Evolutionary conservation across 345 rosid species (phyloP).

Genomic region (Bruguiera parviflora): DNA sequence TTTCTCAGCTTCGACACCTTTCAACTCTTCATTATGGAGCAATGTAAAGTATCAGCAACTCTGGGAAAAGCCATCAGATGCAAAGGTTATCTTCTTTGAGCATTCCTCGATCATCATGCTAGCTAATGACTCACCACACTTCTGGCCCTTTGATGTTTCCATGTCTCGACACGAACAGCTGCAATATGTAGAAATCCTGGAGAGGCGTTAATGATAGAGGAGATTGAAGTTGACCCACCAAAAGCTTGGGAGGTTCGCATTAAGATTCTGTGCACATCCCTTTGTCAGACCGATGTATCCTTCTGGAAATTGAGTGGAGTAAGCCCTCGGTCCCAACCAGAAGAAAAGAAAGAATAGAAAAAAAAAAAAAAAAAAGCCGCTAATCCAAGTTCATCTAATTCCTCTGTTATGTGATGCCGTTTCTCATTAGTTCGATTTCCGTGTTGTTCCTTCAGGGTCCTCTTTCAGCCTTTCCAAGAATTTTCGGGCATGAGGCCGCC

Average conservation of each 20-base stretch:
- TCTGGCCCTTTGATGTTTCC: neutral
- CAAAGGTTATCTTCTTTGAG: constrained; percentile 39
- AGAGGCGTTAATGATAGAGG: constrained; percentile 48
- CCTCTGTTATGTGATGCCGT: neutral
- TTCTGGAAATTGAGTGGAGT: constrained; percentile 46
- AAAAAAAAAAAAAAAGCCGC: constrained; percentile 1
- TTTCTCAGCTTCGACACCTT: neutral
- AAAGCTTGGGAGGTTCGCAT: constrained; percentile 65
- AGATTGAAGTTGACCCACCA: constrained; percentile 70
- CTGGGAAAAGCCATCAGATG: constrained; percentile 43
- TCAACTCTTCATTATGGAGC: neutral
- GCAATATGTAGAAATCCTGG: constrained; percentile 40
- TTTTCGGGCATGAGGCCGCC: constrained; percentile 73
- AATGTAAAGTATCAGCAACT: too few relatives aligned
- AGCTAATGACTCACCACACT: neutral
- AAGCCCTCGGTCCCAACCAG: neutral
- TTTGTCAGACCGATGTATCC: constrained; percentile 59
- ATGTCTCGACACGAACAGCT: neutral
- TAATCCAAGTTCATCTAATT: neutral
- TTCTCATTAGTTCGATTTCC: neutral
- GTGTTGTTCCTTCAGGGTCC: constrained; percentile 38
- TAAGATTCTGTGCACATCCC: constrained; percentile 64
- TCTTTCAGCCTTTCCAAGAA: constrained; percentile 42
- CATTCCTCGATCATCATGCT: too few relatives aligned
- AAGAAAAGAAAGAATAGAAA: too few relatives aligned